Percentiles rank a stretch among this genome's conserved stretches.
Conservation (phyloP, 139 green algal genomes). For the Trebouxia sp. region DNA sequence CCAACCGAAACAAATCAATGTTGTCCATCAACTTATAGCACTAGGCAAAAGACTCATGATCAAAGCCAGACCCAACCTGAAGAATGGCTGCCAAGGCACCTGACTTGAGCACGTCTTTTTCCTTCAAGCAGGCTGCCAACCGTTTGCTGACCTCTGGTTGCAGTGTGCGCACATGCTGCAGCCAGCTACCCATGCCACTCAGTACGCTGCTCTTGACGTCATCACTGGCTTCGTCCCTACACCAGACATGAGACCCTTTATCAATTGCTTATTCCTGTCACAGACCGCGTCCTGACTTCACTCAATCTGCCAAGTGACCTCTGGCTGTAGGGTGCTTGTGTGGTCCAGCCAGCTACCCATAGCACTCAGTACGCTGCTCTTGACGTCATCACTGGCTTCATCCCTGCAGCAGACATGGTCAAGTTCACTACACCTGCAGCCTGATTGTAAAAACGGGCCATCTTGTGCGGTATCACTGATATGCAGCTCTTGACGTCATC, state of each 20-base stretch:
- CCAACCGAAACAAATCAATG: too few species aligned
- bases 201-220: slow-evolving; percentile 55
- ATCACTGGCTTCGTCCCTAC: slow-evolving; percentile 53
- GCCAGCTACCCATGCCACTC: slow-evolving; percentile 52
- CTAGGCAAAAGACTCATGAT: too few species aligned
- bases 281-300: too few species aligned
- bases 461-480: neutral
- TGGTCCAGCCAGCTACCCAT: slow-evolving; percentile 57
- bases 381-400: slow-evolving; percentile 58
- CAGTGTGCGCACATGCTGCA: slow-evolving; percentile 34
- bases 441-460: neutral
- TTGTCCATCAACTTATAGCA: too few species aligned
- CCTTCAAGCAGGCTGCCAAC: slow-evolving; percentile 39
- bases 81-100: slow-evolving; percentile 40
- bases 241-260: neutral
- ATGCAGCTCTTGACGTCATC: slow-evolving; percentile 66
- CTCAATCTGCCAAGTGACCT: slow-evolving; percentile 13
- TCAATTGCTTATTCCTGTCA: neutral
- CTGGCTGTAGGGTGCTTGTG: slow-evolving; percentile 13
- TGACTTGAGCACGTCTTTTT: slow-evolving; percentile 47
- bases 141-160: slow-evolving; percentile 1
- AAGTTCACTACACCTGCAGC: neutral
- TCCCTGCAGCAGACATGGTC: slow-evolving; percentile 32
- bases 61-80: slow-evolving; percentile 34
- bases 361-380: slow-evolving; percentile 44